Evolutionary conservation across 306 rosid genomes (phyloP).

Genomic region (Arachis hypogaea): DNA sequence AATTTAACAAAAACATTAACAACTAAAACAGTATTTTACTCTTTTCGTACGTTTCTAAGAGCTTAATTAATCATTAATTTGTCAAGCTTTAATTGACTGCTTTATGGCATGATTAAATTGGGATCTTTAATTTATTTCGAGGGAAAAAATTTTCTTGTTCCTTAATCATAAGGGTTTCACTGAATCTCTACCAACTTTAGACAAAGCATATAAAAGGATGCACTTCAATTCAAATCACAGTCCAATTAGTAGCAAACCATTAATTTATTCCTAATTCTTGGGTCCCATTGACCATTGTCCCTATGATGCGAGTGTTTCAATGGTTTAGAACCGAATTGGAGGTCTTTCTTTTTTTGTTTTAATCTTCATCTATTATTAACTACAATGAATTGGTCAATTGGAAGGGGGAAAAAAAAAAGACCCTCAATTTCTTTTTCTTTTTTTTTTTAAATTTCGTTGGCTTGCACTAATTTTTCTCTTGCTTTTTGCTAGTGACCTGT

Average conservation of each 20-base stretch:
- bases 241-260: slow-evolving; percentile 33
- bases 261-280: slow-evolving; percentile 35
- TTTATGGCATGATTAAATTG: slow-evolving; percentile 50
- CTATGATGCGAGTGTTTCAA: slow-evolving; percentile 30
- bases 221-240: slow-evolving; percentile 52
- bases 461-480: slow-evolving; percentile 25
- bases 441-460: neutral
- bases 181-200: slow-evolving; percentile 62
- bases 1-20: no score
- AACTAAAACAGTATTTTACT: no score
- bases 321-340: slow-evolving; percentile 45
- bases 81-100: slow-evolving; percentile 47
- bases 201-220: slow-evolving; percentile 44
- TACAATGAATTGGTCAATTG: neutral
- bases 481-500: slow-evolving; percentile 48
- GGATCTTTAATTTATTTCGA: slow-evolving; percentile 41
- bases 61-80: slow-evolving; percentile 53
- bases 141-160: slow-evolving; percentile 49
- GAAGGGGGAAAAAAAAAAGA: slow-evolving; percentile 33
- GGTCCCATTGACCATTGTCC: slow-evolving; percentile 31
- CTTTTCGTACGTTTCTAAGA: slow-evolving; percentile 38
- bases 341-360: slow-evolving; percentile 2
- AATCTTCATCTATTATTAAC: no score
- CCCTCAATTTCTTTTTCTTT: neutral
- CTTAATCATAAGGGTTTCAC: slow-evolving; percentile 57